Percentiles rank a stretch among this genome's conserved stretches.
Evolutionary conservation across 768 basidiomycete genomes (phyloP).

Genomic region (Rhizopogon sp.): DNA sequence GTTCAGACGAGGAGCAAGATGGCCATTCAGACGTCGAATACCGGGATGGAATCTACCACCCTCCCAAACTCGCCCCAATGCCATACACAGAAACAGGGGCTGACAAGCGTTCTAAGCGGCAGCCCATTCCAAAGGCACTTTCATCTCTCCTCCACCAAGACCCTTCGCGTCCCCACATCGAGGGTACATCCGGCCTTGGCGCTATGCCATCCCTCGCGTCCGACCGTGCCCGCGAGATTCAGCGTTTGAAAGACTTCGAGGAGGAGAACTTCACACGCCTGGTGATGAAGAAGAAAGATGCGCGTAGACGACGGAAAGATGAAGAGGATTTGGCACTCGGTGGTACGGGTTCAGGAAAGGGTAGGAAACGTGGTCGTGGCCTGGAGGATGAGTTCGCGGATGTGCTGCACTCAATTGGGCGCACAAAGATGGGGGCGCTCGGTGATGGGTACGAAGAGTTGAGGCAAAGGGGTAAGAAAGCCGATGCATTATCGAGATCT

Average conservation of each 20-base stretch:
- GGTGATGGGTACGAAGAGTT: slow-evolving; percentile 83
- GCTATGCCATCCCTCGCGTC: slow-evolving; percentile 49
- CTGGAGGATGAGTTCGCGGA: slow-evolving; percentile 85
- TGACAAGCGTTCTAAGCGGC: slow-evolving; percentile 41
- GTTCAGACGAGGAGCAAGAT: slow-evolving; percentile 23
- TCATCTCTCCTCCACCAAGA: slow-evolving; percentile 45
- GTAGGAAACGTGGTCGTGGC: slow-evolving; percentile 60
- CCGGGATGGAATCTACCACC: slow-evolving; percentile 63
- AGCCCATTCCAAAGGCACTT: slow-evolving; percentile 63
- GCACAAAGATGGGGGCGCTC: slow-evolving; percentile 34
- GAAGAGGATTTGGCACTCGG: slow-evolving; percentile 89
- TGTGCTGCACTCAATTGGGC: slow-evolving; percentile 58
- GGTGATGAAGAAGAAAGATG: slow-evolving; percentile 86
- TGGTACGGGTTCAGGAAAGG: slow-evolving; percentile 51
- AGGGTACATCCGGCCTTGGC: slow-evolving; percentile 72
- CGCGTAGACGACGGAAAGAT: slow-evolving; percentile 63
- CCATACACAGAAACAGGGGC: slow-evolving; percentile 66
- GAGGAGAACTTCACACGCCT: slow-evolving; percentile 92
- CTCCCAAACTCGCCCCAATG: slow-evolving; percentile 85
- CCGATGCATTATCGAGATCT: slow-evolving; percentile 54
- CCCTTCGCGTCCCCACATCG: slow-evolving; percentile 59
- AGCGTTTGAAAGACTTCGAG: slow-evolving; percentile 82
- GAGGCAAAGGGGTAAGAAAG: slow-evolving; percentile 61
- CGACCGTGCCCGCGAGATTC: slow-evolving; percentile 73
- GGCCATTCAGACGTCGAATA: slow-evolving; percentile 9